Percentiles rank a stretch among this genome's conserved stretches.
Evolutionary conservation across 2,329 filamentous ascomycete genomes (phyloP).

Genomic region (Curvularia hawaiiensis): DNA sequence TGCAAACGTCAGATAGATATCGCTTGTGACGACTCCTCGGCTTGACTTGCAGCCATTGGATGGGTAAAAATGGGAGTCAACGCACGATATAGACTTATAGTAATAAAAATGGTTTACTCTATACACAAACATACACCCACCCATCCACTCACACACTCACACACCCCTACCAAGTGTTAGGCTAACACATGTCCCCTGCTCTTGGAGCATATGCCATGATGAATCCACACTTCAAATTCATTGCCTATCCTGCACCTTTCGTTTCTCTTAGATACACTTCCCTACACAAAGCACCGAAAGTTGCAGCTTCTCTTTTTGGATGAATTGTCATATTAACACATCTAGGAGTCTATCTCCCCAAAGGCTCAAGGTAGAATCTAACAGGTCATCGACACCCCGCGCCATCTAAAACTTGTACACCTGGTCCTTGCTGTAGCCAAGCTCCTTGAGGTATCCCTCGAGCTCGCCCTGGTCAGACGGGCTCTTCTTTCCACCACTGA

Average conservation of each 20-base stretch:
- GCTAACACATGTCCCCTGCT: not conserved
- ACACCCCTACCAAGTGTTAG: not conserved
- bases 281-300: not conserved
- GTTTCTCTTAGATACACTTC: not conserved
- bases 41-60: not conserved
- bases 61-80: not conserved
- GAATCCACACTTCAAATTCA: not conserved
- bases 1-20: not conserved
- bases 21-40: not conserved
- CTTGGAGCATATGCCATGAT: not conserved
- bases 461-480: constrained; percentile 95
- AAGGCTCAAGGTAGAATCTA: not conserved
- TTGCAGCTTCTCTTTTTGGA: not conserved
- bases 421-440: constrained; percentile 85
- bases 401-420: constrained; percentile 73
- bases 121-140: not conserved
- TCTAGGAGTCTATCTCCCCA: not conserved
- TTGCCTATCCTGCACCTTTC: not conserved
- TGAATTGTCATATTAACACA: not conserved
- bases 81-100: not conserved
- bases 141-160: not conserved
- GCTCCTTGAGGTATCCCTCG: constrained; percentile 77
- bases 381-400: constrained; percentile 10
- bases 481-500: constrained; percentile 87
- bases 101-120: not conserved